Conservation (phyloP, 495 filamentous ascomycete genomes). For the Aspergillus affinis region DNA sequence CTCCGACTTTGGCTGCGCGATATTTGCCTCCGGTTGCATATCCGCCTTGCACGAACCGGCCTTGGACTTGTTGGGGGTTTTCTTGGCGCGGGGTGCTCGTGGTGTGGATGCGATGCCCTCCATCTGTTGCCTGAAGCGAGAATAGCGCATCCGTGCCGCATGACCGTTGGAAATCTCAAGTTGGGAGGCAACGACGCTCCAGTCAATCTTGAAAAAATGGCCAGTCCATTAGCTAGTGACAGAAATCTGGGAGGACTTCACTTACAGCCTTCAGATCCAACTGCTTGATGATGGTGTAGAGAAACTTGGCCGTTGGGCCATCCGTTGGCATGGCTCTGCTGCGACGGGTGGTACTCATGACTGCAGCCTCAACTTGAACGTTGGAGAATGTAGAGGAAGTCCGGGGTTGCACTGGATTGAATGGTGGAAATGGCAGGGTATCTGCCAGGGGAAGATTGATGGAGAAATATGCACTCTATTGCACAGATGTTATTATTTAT, state of each 20-base stretch:
- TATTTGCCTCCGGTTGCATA: background rate
- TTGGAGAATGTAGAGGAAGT: background rate
- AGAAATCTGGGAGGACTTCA: background rate
- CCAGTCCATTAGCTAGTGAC: background rate
- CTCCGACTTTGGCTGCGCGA: constrained; percentile 3
- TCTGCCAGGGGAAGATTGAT: background rate
- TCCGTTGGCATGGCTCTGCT: constrained; percentile 50
- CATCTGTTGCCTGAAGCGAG: constrained; percentile 64
- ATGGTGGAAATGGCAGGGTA: background rate
- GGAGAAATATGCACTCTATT: constrained; percentile 10
- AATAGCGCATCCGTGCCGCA: constrained; percentile 78
- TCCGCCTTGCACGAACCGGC: constrained; percentile 13
- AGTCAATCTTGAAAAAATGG: constrained; percentile 61
- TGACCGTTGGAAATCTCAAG: constrained; percentile 74
- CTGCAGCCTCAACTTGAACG: background rate
- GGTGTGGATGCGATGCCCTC: constrained; percentile 41
- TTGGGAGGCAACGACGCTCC: constrained; percentile 64
- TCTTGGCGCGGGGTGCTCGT: constrained; percentile 24
- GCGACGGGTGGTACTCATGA: constrained; percentile 32
- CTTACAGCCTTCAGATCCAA: constrained; percentile 70
- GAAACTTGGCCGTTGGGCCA: constrained; percentile 54
- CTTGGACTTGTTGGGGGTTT: constrained; percentile 20
- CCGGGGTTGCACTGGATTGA: background rate
- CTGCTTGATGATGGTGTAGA: constrained; percentile 76
- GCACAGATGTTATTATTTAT: constrained; percentile 11